Conservation (phyloP, 495 filamentous ascomycete species). For the Endocarpon pusillum region DNA sequence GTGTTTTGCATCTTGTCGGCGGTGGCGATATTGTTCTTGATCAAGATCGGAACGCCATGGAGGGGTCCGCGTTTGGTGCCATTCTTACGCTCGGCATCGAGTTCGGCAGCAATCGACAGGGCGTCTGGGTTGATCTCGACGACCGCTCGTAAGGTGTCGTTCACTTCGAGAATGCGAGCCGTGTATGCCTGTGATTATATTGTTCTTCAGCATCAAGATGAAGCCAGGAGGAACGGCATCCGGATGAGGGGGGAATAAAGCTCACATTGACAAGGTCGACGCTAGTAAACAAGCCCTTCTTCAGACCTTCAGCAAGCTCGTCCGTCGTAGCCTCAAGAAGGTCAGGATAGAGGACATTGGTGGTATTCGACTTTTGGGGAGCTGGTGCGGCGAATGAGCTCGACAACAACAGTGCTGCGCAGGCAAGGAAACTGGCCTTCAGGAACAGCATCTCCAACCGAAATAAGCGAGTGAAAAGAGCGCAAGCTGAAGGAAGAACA, state of each 20-base stretch:
- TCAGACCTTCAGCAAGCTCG: conserved; percentile 32
- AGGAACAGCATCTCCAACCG: too few species aligned
- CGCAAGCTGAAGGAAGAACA: too few species aligned
- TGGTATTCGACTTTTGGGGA: too few species aligned
- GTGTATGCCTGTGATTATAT: conserved; percentile 25
- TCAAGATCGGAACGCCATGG: conserved; percentile 50
- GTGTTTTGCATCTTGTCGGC: conserved; percentile 46
- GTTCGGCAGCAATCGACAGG: conserved; percentile 27
- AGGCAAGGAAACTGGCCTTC: too few species aligned
- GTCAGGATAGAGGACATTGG: too few species aligned
- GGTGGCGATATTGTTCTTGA: conserved; percentile 55
- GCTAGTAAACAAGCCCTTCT: conserved; percentile 33
- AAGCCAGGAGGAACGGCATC: neutral
- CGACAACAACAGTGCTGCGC: too few species aligned
- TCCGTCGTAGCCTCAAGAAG: conserved; percentile 35
- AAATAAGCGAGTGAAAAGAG: too few species aligned
- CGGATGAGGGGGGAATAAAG: neutral
- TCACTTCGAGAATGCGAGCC: conserved; percentile 34
- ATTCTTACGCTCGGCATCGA: conserved; percentile 32
- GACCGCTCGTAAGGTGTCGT: conserved; percentile 30
- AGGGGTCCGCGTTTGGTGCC: conserved; percentile 31
- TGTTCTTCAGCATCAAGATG: neutral
- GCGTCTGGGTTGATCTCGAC: conserved; percentile 43
- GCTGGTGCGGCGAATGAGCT: too few species aligned
- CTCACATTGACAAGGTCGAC: conserved; percentile 37